These are phyloP conservation scores for Puya raimondii DNA, from an alignment of 176 grass and related monocot genomes.

Conservation along the genomic window DNA sequence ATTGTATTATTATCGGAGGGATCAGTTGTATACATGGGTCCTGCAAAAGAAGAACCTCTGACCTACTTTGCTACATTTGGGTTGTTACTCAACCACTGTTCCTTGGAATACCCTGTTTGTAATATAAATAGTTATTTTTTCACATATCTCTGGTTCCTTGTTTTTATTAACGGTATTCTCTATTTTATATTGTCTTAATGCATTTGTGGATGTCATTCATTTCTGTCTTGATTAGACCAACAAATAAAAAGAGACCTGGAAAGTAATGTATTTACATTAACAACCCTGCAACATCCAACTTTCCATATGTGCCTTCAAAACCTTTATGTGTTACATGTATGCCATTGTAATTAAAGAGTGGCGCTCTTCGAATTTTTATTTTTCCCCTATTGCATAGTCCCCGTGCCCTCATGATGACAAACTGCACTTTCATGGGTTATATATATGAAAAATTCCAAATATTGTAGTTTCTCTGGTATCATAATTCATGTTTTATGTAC, in stretches of 20 bases:
- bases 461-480: too few species aligned
- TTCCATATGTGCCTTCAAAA: too few species aligned
- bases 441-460: too few species aligned
- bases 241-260: neutral
- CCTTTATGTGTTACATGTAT: too few species aligned
- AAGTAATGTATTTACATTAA: too few species aligned
- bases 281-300: too few species aligned
- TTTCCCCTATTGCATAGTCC: too few species aligned
- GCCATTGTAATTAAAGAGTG: too few species aligned
- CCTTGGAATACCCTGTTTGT: neutral
- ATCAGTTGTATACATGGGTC: slow-evolving; percentile 68
- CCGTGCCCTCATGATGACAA: too few species aligned
- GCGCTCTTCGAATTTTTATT: too few species aligned
- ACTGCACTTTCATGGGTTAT: too few species aligned
- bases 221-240: neutral
- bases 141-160: neutral
- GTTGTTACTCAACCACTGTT: slow-evolving; percentile 37
- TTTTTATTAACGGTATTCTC: neutral
- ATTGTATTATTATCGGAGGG: slow-evolving; percentile 82
- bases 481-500: too few species aligned
- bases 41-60: slow-evolving; percentile 80
- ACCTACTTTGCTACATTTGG: slow-evolving; percentile 68
- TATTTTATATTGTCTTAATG: neutral
- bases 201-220: neutral
- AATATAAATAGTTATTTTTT: neutral